These are phyloP conservation scores for Pichia kluyveri DNA, from an alignment of 805 yeast genomes.

Conservation along the genomic window DNA sequence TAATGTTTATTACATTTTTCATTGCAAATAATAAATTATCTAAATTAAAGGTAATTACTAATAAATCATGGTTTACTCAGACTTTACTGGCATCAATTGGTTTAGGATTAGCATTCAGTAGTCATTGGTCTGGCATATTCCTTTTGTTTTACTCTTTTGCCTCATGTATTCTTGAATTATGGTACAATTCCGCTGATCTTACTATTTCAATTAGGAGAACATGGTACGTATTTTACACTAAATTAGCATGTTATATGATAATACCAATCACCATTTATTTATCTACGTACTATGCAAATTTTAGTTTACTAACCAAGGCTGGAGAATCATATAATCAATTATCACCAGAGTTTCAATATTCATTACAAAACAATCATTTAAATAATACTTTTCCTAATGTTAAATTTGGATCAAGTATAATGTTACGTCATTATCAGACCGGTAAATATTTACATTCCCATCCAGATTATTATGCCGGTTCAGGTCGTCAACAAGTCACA, in stretches of 20 bases:
- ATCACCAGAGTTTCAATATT: slow-evolving; percentile 59
- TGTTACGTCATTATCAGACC: slow-evolving; percentile 61
- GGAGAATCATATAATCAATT: slow-evolving; percentile 58
- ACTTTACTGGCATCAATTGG: slow-evolving; percentile 39
- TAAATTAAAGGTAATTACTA: slow-evolving; percentile 32
- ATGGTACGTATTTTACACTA: slow-evolving; percentile 29
- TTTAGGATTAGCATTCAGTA: slow-evolving; percentile 48
- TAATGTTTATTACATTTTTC: slow-evolving; percentile 39
- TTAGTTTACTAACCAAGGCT: slow-evolving; percentile 34
- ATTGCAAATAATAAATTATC: slow-evolving; percentile 22
- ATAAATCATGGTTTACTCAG: slow-evolving; percentile 43
- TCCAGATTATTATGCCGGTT: slow-evolving; percentile 41
- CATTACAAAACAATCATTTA: slow-evolving; percentile 36
- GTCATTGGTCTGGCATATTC: slow-evolving; percentile 65
- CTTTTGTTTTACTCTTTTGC: slow-evolving; percentile 23
- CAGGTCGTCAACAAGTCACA: slow-evolving; percentile 71
- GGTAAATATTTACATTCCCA: slow-evolving; percentile 84
- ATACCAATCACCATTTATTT: slow-evolving; percentile 55
- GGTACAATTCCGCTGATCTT: slow-evolving; percentile 68
- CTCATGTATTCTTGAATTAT: slow-evolving; percentile 35
- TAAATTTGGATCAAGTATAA: slow-evolving; percentile 61
- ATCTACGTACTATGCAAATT: slow-evolving; percentile 48
- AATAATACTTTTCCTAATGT: slow-evolving; percentile 50
- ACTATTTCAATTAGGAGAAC: slow-evolving; percentile 32
- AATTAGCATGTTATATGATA: slow-evolving; percentile 34